phyloP scores from a whole-genome alignment of 2,329 filamentous ascomycete species.

The Botrytis aclada region DNA sequence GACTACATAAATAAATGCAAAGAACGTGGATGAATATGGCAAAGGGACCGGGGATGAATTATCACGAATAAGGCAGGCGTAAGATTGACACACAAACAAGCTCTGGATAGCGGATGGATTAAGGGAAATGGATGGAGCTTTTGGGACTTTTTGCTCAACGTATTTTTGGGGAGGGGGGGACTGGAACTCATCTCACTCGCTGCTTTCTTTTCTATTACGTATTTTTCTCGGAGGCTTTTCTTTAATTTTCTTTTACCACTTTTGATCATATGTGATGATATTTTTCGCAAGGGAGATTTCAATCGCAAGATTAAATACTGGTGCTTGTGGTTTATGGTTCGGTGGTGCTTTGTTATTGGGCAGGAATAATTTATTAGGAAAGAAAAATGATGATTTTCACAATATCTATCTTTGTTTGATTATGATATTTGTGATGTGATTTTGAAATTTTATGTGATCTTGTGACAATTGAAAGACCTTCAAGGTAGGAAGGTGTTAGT shows the following conservation, averaged over 20 bases:
- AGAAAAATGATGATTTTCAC: constrained; percentile 6
- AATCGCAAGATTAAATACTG: not conserved
- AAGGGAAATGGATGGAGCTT: constrained; percentile 24
- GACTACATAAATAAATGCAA: not conserved
- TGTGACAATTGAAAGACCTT: not conserved
- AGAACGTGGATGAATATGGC: constrained; percentile 18
- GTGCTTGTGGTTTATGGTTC: not conserved
- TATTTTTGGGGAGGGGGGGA: not conserved
- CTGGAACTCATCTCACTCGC: constrained; percentile 13
- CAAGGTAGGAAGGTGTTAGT: not conserved
- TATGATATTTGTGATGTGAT: not conserved
- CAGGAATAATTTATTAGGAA: constrained; percentile 2
- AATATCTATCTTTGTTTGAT: not conserved
- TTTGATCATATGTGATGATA: constrained; percentile 11
- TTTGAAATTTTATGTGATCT: too few relatives aligned
- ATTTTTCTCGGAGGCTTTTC: not conserved
- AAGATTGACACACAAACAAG: constrained; percentile 35
- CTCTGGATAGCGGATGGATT: constrained; percentile 30
- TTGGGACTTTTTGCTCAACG: constrained; percentile 22
- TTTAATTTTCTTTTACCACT: not conserved
- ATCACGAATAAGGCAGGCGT: constrained; percentile 25
- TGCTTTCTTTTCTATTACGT: constrained; percentile 6
- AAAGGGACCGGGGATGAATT: constrained; percentile 18
- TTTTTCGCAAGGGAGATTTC: constrained; percentile 1
- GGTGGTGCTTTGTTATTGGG: constrained; percentile 7